Evolutionary conservation across 495 filamentous ascomycete species (phyloP).

Genomic region (Tuber indicum): DNA sequence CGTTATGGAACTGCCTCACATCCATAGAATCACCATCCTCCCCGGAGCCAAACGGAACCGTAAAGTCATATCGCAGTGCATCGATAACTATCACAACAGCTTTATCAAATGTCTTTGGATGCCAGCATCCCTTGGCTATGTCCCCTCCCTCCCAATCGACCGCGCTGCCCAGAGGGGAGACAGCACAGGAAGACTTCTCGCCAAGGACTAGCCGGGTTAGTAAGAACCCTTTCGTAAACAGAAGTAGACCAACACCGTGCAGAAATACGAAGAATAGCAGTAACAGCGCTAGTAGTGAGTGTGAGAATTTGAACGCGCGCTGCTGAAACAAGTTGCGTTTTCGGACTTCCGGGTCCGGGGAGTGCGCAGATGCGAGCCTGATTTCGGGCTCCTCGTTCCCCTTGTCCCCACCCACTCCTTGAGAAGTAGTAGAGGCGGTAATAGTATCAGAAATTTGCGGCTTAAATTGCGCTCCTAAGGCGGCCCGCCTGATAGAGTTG

Average conservation of each 20-base stretch:
- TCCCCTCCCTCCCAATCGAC: constrained; percentile 38
- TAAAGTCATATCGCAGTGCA: constrained; percentile 94
- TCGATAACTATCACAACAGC: constrained; percentile 89
- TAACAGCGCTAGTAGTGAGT: constrained; percentile 50
- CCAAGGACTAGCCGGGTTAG: constrained; percentile 86
- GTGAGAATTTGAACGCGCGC: constrained; percentile 51
- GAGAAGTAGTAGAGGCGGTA: background rate
- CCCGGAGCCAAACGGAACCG: constrained; percentile 59
- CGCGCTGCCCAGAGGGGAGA: constrained; percentile 55
- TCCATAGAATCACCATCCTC: constrained; percentile 48
- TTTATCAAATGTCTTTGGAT: constrained; percentile 84
- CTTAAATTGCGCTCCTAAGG: background rate
- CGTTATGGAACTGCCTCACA: constrained; percentile 75
- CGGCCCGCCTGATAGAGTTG: background rate
- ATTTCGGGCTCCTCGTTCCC: background rate
- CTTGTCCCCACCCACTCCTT: background rate
- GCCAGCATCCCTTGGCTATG: constrained; percentile 74
- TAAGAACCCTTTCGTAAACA: constrained; percentile 96
- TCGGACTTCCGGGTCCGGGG: constrained; percentile 16
- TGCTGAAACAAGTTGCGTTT: constrained; percentile 38
- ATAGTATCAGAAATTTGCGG: background rate
- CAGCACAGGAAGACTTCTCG: constrained; percentile 72
- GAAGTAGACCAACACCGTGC: constrained; percentile 73
- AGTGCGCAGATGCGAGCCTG: constrained; percentile 34
- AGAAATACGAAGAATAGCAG: constrained; percentile 54